Base-by-base conservation (phyloP, 1,139 yeast genomes). In the Taiozyma sp. region DNA sequence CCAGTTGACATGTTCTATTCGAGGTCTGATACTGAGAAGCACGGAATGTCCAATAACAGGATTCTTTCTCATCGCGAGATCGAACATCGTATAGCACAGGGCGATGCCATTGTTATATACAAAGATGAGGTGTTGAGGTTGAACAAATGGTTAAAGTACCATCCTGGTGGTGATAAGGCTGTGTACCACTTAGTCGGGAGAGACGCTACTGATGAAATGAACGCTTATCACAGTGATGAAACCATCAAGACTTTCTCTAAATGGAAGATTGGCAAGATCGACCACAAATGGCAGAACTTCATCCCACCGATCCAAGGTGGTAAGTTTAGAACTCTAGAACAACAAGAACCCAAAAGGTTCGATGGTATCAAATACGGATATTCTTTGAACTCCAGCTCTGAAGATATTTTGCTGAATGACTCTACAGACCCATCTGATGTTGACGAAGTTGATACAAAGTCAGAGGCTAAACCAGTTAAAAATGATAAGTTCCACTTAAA, bases 261-360 rank as follows among this genome's bases (percentile, higher is more conserved):
- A 43, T 90, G 79, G 78, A 76, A 71, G 52, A 74, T 89, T 13
- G 97, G 96, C 2, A 62, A 61, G 30, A 79, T 88, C 8, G 80
- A 81, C 51, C 65, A 72, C 51, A 71, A 72, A 4, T 89, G 96
- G 96, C 74, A 74, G 49, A 86, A 88, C 64, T 69, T 88, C 63
- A 64, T 86, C 40, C 96, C 97, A 6, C 97, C 97, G 0, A 87
- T 90, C 54, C 96, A 88, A 67, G 96, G 96, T 8, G 96, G 89
- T 0, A 60, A 64, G 4, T 85, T 78, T 63, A 57, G 72, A 32
- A 52, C 54, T 9, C 28, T 59, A 8, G 65, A 54, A 46, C 63
- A 59, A 35, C 60, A 58, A 42, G 47, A 51, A 10, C 13, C 43
- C 19, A 51, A 51, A 32, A 40, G 6, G 19, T 10, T 6, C 9